Conservation (phyloP, 2,329 filamentous ascomycete species). For the Massarina eburnea region DNA sequence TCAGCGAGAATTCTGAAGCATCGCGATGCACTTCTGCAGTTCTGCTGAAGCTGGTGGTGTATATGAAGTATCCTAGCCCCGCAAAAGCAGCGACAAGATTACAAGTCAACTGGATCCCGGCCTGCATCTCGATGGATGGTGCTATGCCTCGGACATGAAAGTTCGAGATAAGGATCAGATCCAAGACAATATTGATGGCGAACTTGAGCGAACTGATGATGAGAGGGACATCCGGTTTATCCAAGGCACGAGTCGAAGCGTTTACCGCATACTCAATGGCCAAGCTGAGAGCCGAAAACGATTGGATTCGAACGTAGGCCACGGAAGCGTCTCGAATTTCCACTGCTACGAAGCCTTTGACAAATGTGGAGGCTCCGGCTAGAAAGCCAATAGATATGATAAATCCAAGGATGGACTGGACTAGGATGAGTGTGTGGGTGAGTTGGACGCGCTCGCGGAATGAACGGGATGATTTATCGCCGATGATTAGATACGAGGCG, state of each 20-base stretch:
- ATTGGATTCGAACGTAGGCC: slow-evolving; percentile 65
- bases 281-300: slow-evolving; percentile 64
- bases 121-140: slow-evolving; percentile 67
- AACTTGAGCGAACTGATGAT: slow-evolving; percentile 67
- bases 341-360: slow-evolving; percentile 63
- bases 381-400: slow-evolving; percentile 64
- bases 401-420: slow-evolving; percentile 59
- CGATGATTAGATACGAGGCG: slow-evolving; percentile 69
- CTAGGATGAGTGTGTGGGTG: slow-evolving; percentile 59
- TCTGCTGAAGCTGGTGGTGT: slow-evolving; percentile 39
- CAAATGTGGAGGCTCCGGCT: slow-evolving; percentile 56
- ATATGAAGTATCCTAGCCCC: slow-evolving; percentile 64
- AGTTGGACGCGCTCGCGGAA: slow-evolving; percentile 57
- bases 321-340: slow-evolving; percentile 60
- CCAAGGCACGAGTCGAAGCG: slow-evolving; percentile 64
- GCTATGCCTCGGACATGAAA: slow-evolving; percentile 59
- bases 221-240: slow-evolving; percentile 69
- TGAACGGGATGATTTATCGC: slow-evolving; percentile 60
- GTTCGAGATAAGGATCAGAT: slow-evolving; percentile 66
- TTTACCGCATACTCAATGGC: slow-evolving; percentile 65
- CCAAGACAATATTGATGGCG: slow-evolving; percentile 65
- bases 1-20: slow-evolving; percentile 3
- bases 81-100: slow-evolving; percentile 33
- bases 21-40: slow-evolving; percentile 12
- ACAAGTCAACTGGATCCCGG: slow-evolving; percentile 63